Evolutionary conservation across 208 protist genomes (phyloP), one percentile per base, ranked within the genome.

Genomic region (Zelonia costaricensis): DNA sequence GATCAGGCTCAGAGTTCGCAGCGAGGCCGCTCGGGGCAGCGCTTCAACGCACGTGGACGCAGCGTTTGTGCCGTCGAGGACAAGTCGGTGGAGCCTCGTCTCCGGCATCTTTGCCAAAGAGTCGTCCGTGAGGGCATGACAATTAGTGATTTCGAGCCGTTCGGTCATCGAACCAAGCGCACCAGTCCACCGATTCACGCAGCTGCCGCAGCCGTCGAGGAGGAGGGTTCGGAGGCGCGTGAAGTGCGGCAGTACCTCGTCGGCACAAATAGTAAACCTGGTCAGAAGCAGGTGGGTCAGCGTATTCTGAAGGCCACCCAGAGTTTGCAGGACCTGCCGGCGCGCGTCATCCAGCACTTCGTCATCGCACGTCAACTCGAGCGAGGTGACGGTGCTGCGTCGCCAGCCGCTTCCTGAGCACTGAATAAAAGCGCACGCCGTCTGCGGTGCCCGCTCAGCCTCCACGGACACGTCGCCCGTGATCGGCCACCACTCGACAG

Each of bases 41-140:
- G 58, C 30, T 0, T 40, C 20, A 7, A 72, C 20, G 28, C 22
- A 31, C 0, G 31, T 30, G 0, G 10, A 13, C 1, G 38, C 20
- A 2, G 64, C 36, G 16, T 72, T 64, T 40, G 57, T 64, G 57
- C 54, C 64, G 42, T 72, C 65, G 8, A 72, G 22, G 20, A 64
- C 30, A 16, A 72, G 22, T 4, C 57, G 42, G 1, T 43, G 12
- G 23, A 43, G 25, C 5, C 3, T 22, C n/a, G 18, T 49, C 1
- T 18, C 16, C 8, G 33, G 2, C 1, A 49, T 35, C 16, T 36
- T 5, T 1, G 43, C 27, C 15, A 65, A 57, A 8, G 48, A 51
- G 1, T 47, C n/a, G 2, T 1, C n/a, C 28, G 60, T 22, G 18
- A 64, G 52, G 16, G 42, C 4, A 23, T 10, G 25, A 9, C 39